Percentiles rank a stretch among this genome's conserved stretches.
These are phyloP conservation scores for Termitomyces sp. DNA, from an alignment of 768 basidiomycete genomes.

Conservation along the genomic window DNA sequence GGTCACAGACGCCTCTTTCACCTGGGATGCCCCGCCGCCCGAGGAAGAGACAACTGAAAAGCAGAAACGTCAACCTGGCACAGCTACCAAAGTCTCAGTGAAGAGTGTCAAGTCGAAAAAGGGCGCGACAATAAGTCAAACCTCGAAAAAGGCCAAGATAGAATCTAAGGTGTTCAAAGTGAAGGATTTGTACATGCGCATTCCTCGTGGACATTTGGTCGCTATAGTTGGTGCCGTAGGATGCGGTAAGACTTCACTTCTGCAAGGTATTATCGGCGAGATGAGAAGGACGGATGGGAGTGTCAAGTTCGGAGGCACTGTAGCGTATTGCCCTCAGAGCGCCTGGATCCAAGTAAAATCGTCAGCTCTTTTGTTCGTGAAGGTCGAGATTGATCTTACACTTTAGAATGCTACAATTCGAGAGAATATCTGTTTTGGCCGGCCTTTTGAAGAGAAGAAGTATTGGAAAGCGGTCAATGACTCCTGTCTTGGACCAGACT, in stretches of 20 bases:
- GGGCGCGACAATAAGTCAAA: conserved; percentile 13
- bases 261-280: conserved; percentile 77
- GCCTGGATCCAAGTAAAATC: conserved; percentile 81
- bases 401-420: conserved; percentile 73
- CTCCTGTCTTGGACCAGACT: conserved; percentile 74
- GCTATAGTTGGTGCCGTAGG: conserved; percentile 87
- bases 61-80: conserved; percentile 11
- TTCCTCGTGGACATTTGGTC: conserved; percentile 73
- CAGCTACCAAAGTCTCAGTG: conserved; percentile 4
- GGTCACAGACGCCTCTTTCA: conserved; percentile 67
- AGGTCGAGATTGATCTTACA: conserved; percentile 1
- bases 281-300: conserved; percentile 69
- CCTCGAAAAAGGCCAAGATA: conserved; percentile 14
- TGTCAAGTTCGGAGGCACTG: conserved; percentile 67
- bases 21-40: conserved; percentile 78
- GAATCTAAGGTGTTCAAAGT: conserved; percentile 56
- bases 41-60: conserved; percentile 31
- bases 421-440: conserved; percentile 87
- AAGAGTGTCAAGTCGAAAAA: conserved; percentile 27
- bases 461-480: conserved; percentile 81
- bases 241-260: conserved; percentile 59
- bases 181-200: conserved; percentile 52
- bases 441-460: conserved; percentile 70
- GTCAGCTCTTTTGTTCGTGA: background rate
- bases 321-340: conserved; percentile 81